Base-by-base conservation (phyloP, 176 grass and related monocot genomes). In the Tillandsia fasciculata region DNA sequence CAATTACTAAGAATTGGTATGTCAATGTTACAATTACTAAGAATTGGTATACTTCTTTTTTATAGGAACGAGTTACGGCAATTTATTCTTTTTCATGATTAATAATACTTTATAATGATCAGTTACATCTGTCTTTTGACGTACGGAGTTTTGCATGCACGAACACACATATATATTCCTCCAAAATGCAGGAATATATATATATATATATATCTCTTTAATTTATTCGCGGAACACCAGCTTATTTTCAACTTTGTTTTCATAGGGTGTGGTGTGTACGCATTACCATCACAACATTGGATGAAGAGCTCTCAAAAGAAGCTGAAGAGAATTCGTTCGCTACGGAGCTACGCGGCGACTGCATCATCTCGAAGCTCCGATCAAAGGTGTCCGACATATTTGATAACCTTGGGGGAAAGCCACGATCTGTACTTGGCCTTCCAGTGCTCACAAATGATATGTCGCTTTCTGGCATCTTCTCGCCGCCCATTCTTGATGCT, bases 371-470 rank as follows among this genome's bases (percentile, higher is more conserved):
- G 10, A 80, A 80, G 72, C 67, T 85, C 57, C 49, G 12, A 23
- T 48, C 28, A 3, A 48, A 47, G 48, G 12, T 10, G 12, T 75
- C 73, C 2, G 71, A 58, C 13, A 52, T 13, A 18, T 72, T 47
- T 9, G 78, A 73, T 12, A 53, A 14, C 68, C 69, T 80, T 20
- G n/a, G 47, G 10, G 27, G 50, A 48, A 66, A 63, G 29, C 33
- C 65, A 12, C 68, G 63, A 3, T 81, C 74, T 3, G 23, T 69
- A 52, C 73, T 77, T 18, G 50, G 52, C 9, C 64, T 79, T 17
- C 63, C 63, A 29, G 52, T 64, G 7, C 73, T 81, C 48, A 86
- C 77, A 20, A 74, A 86, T 26, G 83, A 77, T 68, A 86, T 50
- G 13, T 86, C 83, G n/a, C 83, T 77, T 9, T 77, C 73, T 50